A percentile compares a stretch with the other conserved stretches of the same genome.
These are phyloP conservation scores for Effrenium voratum DNA, from an alignment of 73 alveolate species.

Conservation along the genomic window DNA sequence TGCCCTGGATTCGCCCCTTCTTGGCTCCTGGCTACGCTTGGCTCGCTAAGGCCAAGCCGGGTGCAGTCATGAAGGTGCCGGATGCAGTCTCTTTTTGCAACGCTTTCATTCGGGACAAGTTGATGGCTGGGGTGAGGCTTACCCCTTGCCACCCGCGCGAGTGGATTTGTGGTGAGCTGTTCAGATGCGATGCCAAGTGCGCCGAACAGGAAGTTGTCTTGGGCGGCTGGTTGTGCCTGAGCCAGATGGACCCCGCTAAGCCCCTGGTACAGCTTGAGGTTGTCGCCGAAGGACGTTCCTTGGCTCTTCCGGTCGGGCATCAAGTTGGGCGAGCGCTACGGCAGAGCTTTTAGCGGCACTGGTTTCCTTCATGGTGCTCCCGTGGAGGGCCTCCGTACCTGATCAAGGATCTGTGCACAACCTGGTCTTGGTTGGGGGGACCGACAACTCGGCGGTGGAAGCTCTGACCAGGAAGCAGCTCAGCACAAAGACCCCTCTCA, in stretches of 20 bases:
- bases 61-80: not conserved
- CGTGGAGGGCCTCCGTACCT: not conserved
- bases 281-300: not conserved
- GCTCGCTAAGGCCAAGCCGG: not conserved
- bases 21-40: not conserved
- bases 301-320: not conserved
- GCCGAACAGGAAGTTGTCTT: not conserved
- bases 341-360: not conserved
- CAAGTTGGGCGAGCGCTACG: not conserved
- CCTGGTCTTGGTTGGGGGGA: not conserved
- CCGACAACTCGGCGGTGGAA: not conserved
- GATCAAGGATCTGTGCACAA: not conserved
- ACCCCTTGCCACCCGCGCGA: not conserved
- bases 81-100: not conserved
- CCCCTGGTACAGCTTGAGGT: not conserved
- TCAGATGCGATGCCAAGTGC: slow-evolving; percentile 21
- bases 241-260: not conserved
- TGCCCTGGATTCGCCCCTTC: not conserved
- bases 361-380: not conserved
- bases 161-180: not conserved
- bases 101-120: not conserved
- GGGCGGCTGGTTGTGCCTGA: not conserved
- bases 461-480: not conserved
- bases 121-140: not conserved
- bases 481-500: not conserved